phyloP scores from a whole-genome alignment of 2,329 filamentous ascomycete species.

The Colletotrichum sojae region DNA sequence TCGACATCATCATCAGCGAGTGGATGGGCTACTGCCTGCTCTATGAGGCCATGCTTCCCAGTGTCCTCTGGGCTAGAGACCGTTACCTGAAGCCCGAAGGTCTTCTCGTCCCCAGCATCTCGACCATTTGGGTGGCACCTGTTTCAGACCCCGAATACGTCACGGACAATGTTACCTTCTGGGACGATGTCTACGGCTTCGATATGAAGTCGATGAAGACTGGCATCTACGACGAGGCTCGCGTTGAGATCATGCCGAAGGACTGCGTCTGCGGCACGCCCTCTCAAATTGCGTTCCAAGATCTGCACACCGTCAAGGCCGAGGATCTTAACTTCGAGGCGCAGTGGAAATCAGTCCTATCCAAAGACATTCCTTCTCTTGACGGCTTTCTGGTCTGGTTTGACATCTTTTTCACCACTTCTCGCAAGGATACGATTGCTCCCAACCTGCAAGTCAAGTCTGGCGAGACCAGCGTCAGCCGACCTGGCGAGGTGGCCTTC shows the following conservation, averaged over 20 bases:
- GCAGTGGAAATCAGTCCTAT: conserved; percentile 74
- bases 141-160: conserved; percentile 84
- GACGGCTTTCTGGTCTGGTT: conserved; percentile 95
- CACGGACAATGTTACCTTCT: conserved; percentile 84
- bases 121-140: conserved; percentile 86
- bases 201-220: conserved; percentile 93
- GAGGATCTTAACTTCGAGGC: conserved; percentile 83
- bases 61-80: conserved; percentile 89
- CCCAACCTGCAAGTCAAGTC: conserved; percentile 66
- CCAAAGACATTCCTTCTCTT: conserved; percentile 75
- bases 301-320: conserved; percentile 79
- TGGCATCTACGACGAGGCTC: conserved; percentile 84
- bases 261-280: conserved; percentile 72
- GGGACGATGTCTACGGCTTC: conserved; percentile 95
- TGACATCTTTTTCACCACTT: conserved; percentile 89
- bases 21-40: conserved; percentile 98
- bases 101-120: conserved; percentile 88
- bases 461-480: conserved; percentile 71
- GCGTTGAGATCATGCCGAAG: conserved; percentile 79
- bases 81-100: conserved; percentile 85
- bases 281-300: conserved; percentile 79
- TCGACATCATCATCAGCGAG: conserved; percentile 96
- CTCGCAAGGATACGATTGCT: conserved; percentile 65
- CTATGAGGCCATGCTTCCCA: conserved; percentile 97
- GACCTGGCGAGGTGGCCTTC: conserved; percentile 80